Percentiles rank a stretch among this genome's conserved stretches.
phyloP scores from a whole-genome alignment of 768 basidiomycete species.

The Termitomyces sp. region DNA sequence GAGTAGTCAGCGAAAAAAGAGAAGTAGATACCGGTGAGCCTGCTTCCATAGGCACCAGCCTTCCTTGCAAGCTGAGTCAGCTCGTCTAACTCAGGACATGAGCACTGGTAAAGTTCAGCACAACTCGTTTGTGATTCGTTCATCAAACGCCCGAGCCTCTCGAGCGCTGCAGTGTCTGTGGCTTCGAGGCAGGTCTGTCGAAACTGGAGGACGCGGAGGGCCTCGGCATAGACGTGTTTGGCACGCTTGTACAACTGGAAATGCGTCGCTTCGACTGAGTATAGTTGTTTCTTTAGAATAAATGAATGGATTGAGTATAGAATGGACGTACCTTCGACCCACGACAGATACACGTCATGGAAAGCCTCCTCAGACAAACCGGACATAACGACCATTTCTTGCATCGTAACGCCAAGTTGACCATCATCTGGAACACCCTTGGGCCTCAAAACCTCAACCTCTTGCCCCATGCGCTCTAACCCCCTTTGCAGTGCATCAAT shows the following conservation, averaged over 20 bases:
- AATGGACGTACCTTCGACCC: conserved; percentile 65
- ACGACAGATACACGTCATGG: conserved; percentile 67
- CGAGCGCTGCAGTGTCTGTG: conserved; percentile 31
- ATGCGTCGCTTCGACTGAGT: conserved; percentile 68
- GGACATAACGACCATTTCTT: conserved; percentile 69
- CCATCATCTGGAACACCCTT: conserved; percentile 28
- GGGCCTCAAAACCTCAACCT: conserved; percentile 54
- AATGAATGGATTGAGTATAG: not conserved
- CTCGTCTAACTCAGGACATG: conserved; percentile 74
- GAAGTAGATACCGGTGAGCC: conserved; percentile 65
- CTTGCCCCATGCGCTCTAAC: conserved; percentile 43
- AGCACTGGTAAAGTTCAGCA: conserved; percentile 68
- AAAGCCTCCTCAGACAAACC: conserved; percentile 57
- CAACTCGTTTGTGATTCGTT: conserved; percentile 77
- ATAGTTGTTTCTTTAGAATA: not conserved
- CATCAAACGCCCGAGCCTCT: conserved; percentile 68
- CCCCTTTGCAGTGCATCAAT: conserved; percentile 42
- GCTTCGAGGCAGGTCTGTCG: conserved; percentile 58
- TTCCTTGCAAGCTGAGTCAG: conserved; percentile 60
- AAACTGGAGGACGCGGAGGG: conserved; percentile 77
- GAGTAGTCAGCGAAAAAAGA: not conserved
- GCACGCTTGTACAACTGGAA: conserved; percentile 85
- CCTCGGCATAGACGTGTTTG: conserved; percentile 79
- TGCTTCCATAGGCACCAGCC: conserved; percentile 76
- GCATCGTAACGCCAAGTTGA: conserved; percentile 64